Base-by-base conservation (phyloP, 805 yeast genomes). In the Spathaspora hagerdaliae region DNA sequence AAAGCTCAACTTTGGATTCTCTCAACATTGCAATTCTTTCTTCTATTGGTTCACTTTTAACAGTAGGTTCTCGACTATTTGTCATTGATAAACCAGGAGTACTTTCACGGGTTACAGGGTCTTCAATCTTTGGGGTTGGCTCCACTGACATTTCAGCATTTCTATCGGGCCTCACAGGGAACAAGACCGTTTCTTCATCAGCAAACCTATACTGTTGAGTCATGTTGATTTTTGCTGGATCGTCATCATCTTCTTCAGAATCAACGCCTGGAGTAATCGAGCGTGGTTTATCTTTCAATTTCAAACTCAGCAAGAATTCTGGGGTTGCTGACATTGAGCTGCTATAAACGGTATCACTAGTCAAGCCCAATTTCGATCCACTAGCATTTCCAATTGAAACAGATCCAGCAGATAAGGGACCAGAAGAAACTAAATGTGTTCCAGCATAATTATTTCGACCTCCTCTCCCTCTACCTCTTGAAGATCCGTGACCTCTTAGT, bases 111-210 rank as follows among this genome's bases (percentile, higher is more conserved):
- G 49, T 41, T 26, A 45, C 51, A 11, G 35, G 27, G 31, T 47
- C 50, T 39, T 46, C 43, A 9, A 33, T 13, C n/a, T 40, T 43
- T 6, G 26, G 8, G 4, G 11, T 26, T 9, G 53, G 48, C 14
- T 14, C 26, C 13, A 19, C 27, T 6, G 46, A 43, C 11, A 44
- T 52, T 19, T 19, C 4, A 31, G 44, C 50, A 33, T 61, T 75
- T 62, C 89, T 74, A 8, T 71, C 71, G 1, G 92, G 87, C 53
- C 90, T 75, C 5, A 85, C 83, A 0, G 92, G 92, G 68, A 85
- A 83, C 31, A 83, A 60, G 14, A 69, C 75, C 0, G 81, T 72
- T 44, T 79, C 83, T n/a, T 65, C 70, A 26, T 69, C 79, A 19
- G 71, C 77, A 52, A 78, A 73, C 27, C 65, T 66, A 51, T 80